Evolutionary conservation across 768 basidiomycete genomes (phyloP).

Genomic region (Cystofilobasidium macerans): DNA sequence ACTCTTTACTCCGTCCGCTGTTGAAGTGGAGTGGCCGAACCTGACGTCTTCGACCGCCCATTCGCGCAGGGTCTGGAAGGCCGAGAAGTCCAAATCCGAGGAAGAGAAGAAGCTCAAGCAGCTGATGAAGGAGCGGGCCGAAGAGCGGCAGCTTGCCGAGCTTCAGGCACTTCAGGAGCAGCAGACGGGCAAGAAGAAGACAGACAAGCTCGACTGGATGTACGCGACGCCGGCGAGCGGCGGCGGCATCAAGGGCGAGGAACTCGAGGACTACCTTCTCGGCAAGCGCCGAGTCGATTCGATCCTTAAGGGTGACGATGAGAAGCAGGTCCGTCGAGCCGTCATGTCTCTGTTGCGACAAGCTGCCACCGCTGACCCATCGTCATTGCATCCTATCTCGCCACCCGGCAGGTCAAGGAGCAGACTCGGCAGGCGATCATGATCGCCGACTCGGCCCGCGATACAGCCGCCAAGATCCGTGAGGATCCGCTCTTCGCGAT

Average conservation of each 20-base stretch:
- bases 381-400: constrained; percentile 3
- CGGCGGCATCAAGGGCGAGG: constrained; percentile 72
- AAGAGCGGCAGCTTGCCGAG: constrained; percentile 91
- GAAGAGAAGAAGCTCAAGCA: constrained; percentile 98
- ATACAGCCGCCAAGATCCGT: constrained; percentile 83
- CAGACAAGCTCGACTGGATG: constrained; percentile 98
- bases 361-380: constrained; percentile 20
- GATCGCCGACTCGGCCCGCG: constrained; percentile 80
- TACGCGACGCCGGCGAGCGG: constrained; percentile 94
- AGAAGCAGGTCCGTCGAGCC: constrained; percentile 44
- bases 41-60: constrained; percentile 27
- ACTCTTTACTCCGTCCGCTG: too few species aligned
- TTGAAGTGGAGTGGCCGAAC: too few species aligned
- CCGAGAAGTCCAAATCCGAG: constrained; percentile 93
- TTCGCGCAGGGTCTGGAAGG: constrained; percentile 75
- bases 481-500: constrained; percentile 96
- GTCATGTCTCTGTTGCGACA: constrained; percentile 38
- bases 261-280: constrained; percentile 88
- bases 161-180: constrained; percentile 90
- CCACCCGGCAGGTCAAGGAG: constrained; percentile 41
- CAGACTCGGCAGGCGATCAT: constrained; percentile 79
- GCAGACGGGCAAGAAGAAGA: constrained; percentile 84
- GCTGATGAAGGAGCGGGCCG: constrained; percentile 92
- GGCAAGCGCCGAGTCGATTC: constrained; percentile 98
- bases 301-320: constrained; percentile 81